A percentile compares a stretch with the other conserved stretches of the same genome.
Evolutionary conservation across 1,139 yeast species (phyloP).

Genomic region (Taphrina confusa): DNA sequence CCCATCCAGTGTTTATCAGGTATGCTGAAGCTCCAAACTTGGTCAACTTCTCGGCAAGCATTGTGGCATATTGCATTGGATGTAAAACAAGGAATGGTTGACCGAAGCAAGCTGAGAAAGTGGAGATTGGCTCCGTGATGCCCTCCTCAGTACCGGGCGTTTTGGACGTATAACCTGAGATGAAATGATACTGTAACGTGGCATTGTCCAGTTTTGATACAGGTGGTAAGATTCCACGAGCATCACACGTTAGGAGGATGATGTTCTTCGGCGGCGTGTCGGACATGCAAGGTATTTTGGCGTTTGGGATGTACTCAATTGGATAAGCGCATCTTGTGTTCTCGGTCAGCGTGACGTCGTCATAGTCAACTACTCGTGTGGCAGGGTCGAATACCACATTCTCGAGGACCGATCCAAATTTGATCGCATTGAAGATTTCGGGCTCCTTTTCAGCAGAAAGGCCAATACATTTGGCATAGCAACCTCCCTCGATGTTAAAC

Average conservation of each 20-base stretch:
- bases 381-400: constrained; percentile 83
- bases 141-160: constrained; percentile 99
- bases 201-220: constrained; percentile 90
- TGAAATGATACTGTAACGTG: constrained; percentile 98
- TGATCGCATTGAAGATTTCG: constrained; percentile 92
- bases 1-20: constrained; percentile 99
- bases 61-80: constrained; percentile 97
- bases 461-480: constrained; percentile 97
- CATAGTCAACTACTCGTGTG: constrained; percentile 83
- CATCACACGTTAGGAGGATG: constrained; percentile 92
- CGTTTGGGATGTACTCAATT: constrained; percentile 93
- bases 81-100: constrained; percentile 98
- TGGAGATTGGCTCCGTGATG: constrained; percentile 96
- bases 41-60: constrained; percentile 89
- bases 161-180: constrained; percentile 97
- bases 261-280: constrained; percentile 90
- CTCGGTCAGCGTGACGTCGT: constrained; percentile 79
- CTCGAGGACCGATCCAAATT: constrained; percentile 91
- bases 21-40: constrained; percentile 90
- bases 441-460: constrained; percentile 91
- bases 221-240: constrained; percentile 97
- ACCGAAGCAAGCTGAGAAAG: constrained; percentile 98
- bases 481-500: constrained; percentile 98
- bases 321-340: constrained; percentile 99
- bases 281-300: constrained; percentile 91